Base-by-base conservation (phyloP, 257 asterid genomes). In the Gardenia jasminoides region DNA sequence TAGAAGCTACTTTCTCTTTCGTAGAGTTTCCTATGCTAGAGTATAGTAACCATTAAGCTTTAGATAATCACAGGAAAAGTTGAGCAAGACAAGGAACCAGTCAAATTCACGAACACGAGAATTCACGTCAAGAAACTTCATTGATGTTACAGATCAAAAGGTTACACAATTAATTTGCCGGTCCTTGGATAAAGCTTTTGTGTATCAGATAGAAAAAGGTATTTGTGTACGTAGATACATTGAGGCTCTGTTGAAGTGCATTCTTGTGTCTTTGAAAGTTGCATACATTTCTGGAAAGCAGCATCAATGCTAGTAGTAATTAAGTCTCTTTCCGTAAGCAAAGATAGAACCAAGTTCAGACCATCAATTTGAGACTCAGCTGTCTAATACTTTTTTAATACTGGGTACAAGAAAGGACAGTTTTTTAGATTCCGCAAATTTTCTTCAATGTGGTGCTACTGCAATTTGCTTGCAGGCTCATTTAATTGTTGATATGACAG, bases 101-200 rank as follows among this genome's bases (percentile, higher is more conserved):
- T 62, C 62, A 76, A 69, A 75, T 28, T 75, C 79, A 75, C 56
- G 36, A 67, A 15, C 67, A 78, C 54, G 81, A 78, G 70, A 78
- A 11, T 24, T 69, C 81, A 78, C 76, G 56, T 69, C 81, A 69
- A 44, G 22, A 30, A 22, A 67, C 70, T 36, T 69, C 54, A 70
- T 13, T 78, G 81, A 78, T 78, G 81, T 68, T 67, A 78, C 76
- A 69, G 58, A 33, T 78, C 81, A 78, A n/a, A n/a, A 78, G 76
- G 76, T 61, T 69, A 78, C 67, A 19, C 56, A 54, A 78, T 78
- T 70, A 68, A 50, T 67, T 58, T 41, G 30, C 24, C 39, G 62
- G 80, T 67, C 72, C 75, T 77, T 77, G 56, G 50, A 39, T 43
- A 39, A 39, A 70, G 54, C 12, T 24, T 5, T 43, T 8, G 56